Evolutionary conservation across 139 green algal species (phyloP).

Genomic region (Coelastrella sp.): DNA sequence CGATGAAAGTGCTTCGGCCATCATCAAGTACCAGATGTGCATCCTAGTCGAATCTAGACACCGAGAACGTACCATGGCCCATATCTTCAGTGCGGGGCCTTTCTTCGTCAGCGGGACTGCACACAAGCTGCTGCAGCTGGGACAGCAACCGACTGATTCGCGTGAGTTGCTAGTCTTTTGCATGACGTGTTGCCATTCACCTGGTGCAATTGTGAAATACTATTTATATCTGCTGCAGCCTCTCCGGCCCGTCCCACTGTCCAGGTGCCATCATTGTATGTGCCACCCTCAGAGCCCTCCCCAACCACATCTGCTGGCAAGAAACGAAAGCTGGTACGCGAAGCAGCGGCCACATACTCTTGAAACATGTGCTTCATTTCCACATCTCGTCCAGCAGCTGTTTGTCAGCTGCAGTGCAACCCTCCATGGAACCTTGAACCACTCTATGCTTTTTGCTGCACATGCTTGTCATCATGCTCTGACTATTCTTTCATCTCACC

Average conservation of each 20-base stretch:
- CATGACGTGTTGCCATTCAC: neutral
- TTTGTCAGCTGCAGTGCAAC: neutral
- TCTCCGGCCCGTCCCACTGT: neutral
- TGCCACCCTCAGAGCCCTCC: conserved; percentile 5
- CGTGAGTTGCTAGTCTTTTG: neutral
- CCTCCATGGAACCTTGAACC: neutral
- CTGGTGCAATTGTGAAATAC: neutral
- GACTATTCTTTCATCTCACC: neutral
- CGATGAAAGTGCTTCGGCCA: neutral
- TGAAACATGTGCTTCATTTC: neutral
- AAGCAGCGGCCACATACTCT: neutral
- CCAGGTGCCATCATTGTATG: neutral
- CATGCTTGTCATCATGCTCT: too few relatives aligned
- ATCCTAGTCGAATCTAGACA: neutral
- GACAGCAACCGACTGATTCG: conserved; percentile 2
- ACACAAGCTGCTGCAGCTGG: conserved; percentile 13
- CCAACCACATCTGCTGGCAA: conserved; percentile 2
- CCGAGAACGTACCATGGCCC: neutral
- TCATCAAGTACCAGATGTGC: neutral
- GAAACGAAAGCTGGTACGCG: conserved; percentile 36
- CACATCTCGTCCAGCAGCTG: neutral
- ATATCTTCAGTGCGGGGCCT: neutral
- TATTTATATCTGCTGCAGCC: neutral
- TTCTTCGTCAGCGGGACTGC: conserved; percentile 8
- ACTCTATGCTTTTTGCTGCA: neutral